phyloP scores from a whole-genome alignment of 2,329 filamentous ascomycete genomes.

The Neoscytalidium dimidiatum region DNA sequence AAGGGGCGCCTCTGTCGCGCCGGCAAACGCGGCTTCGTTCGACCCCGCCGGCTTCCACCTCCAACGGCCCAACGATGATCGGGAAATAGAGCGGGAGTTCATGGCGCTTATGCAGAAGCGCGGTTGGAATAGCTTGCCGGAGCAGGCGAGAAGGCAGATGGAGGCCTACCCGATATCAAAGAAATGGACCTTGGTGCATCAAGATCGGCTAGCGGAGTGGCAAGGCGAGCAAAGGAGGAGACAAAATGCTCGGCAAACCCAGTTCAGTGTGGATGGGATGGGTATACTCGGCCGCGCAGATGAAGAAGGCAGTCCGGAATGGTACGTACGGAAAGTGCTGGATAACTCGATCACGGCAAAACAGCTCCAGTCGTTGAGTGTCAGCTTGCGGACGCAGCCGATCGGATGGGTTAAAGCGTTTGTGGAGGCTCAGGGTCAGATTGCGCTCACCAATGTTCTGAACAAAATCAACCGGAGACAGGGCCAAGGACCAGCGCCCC shows the following conservation, averaged over 20 bases:
- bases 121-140: slow-evolving; percentile 95
- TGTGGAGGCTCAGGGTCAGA: slow-evolving; percentile 95
- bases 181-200: slow-evolving; percentile 96
- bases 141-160: slow-evolving; percentile 94
- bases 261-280: slow-evolving; percentile 64
- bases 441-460: slow-evolving; percentile 91
- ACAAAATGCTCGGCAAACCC: slow-evolving; percentile 68
- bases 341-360: slow-evolving; percentile 92
- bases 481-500: slow-evolving; percentile 68
- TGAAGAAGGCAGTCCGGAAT: slow-evolving; percentile 94
- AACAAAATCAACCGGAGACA: slow-evolving; percentile 91
- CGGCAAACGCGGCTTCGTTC: slow-evolving; percentile 48
- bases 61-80: slow-evolving; percentile 75
- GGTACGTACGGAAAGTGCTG: slow-evolving; percentile 97
- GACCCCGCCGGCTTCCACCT: slow-evolving; percentile 61
- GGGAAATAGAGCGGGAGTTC: slow-evolving; percentile 87
- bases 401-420: slow-evolving; percentile 97
- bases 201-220: slow-evolving; percentile 89
- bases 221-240: slow-evolving; percentile 92
- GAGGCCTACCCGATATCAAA: slow-evolving; percentile 89
- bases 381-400: slow-evolving; percentile 92
- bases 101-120: slow-evolving; percentile 93
- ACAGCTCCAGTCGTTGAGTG: slow-evolving; percentile 87
- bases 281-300: slow-evolving; percentile 76
- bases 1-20: slow-evolving; percentile 39